Evolutionary conservation across 108 stramenopile species (phyloP).

Genomic region (Cylindrotheca closterium): DNA sequence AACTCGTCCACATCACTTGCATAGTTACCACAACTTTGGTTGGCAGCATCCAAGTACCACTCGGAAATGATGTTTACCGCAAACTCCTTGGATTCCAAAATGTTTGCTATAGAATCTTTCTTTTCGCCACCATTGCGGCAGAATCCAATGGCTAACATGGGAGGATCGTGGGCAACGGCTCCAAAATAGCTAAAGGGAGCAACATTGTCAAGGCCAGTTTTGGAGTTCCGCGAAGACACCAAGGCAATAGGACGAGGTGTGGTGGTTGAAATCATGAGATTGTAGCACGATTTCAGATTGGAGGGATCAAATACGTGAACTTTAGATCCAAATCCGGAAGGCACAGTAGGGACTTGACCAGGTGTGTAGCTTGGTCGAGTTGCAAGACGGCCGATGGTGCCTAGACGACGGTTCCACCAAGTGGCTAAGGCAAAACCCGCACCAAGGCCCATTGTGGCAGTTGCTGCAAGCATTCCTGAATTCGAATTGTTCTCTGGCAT

Average conservation of each 20-base stretch:
- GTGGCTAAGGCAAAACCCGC: neutral
- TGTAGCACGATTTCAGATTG: conserved; percentile 20
- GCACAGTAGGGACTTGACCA: conserved; percentile 11
- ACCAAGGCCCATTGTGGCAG: neutral
- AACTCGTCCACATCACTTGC: conserved; percentile 20
- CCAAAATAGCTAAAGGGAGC: conserved; percentile 36
- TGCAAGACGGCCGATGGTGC: neutral
- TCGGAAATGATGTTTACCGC: conserved; percentile 26
- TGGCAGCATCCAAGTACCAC: conserved; percentile 38
- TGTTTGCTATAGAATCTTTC: conserved; percentile 31
- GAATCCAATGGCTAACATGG: conserved; percentile 37
- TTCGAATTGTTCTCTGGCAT: neutral
- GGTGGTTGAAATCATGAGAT: conserved; percentile 29
- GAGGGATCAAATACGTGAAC: conserved; percentile 22
- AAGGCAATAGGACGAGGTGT: conserved; percentile 35
- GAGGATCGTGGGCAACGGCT: conserved; percentile 26
- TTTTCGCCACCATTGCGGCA: conserved; percentile 16
- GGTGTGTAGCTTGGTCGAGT: conserved; percentile 15
- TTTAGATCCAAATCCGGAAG: conserved; percentile 21
- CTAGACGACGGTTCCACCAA: neutral
- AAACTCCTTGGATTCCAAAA: conserved; percentile 15
- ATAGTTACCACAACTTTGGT: conserved; percentile 25
- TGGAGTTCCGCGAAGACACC: conserved; percentile 2
- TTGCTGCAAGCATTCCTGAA: neutral
- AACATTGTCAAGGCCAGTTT: conserved; percentile 21